These are phyloP conservation scores for Amylostereum areolatum DNA, from an alignment of 1,284 basidiomycete genomes.

Conservation along the genomic window DNA sequence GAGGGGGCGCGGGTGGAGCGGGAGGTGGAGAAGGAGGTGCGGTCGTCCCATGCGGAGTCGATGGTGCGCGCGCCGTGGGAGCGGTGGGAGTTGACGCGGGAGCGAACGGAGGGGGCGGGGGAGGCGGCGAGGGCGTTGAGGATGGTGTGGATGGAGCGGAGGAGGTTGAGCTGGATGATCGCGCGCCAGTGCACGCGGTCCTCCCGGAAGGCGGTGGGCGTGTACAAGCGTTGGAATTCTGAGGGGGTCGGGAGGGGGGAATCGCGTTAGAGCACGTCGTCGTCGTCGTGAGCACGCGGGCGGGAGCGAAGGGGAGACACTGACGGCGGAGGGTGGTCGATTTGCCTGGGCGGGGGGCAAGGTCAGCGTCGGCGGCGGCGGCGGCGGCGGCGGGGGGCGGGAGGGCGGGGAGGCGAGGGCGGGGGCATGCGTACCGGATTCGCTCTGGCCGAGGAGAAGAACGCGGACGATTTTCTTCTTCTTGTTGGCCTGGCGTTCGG, in stretches of 20 bases:
- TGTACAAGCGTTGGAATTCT: conserved; percentile 78
- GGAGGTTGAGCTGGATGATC: conserved; percentile 75
- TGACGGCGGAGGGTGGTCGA: conserved; percentile 70
- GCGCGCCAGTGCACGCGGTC: conserved; percentile 73
- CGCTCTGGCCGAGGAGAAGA: conserved; percentile 65
- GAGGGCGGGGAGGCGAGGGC: neutral
- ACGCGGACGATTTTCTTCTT: conserved; percentile 59
- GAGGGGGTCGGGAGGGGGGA: conserved; percentile 6
- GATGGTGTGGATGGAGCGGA: conserved; percentile 69
- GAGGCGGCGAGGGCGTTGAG: conserved; percentile 52
- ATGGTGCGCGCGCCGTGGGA: conserved; percentile 1
- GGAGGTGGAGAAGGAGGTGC: neutral
- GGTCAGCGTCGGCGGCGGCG: neutral
- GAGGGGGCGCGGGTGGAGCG: conserved; percentile 7
- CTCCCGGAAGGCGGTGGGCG: conserved; percentile 67
- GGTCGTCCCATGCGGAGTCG: conserved; percentile 9
- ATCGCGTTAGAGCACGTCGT: conserved; percentile 3
- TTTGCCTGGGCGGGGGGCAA: conserved; percentile 40
- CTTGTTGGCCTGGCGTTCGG: conserved; percentile 46
- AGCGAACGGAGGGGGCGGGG: conserved; percentile 18
- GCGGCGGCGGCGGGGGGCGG: neutral
- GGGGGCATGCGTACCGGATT: conserved; percentile 48
- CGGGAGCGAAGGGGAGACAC: conserved; percentile 22
- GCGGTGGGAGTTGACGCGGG: conserved; percentile 4
- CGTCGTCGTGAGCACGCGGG: conserved; percentile 6